Evolutionary conservation across 768 basidiomycete genomes (phyloP), one percentile per base, ranked within the genome.

Genomic region (Suillus subluteus): DNA sequence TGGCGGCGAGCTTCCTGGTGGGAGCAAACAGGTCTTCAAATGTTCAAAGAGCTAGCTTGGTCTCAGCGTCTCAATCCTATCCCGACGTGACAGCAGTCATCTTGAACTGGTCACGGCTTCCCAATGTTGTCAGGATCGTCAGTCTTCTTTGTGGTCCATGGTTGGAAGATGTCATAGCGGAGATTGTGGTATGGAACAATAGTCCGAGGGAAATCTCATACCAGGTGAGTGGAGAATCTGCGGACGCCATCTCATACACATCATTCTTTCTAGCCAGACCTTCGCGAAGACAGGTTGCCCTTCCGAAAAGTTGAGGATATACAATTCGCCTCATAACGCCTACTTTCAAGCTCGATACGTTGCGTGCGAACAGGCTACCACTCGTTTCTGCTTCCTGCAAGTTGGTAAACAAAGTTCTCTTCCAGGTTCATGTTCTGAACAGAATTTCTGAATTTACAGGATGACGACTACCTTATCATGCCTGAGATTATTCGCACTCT

Each of bases 91-190:
- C 87, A 7, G 86, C 84, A 8, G 78, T 91, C 48, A 71, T 91
- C 46, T 78, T 91, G 52, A 91, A 91, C 74, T 91, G 89, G 90
- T 87, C 86, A 59, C 83, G 88, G 21, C 81, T 89, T 30, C 77
- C 82, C 0, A 92, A 91, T 68, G 86, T 91, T 50, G 72, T 83
- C 48, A 80, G 81, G 61, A 87, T 91, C 62, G 80, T 81, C 21
- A 82, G 83, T 30, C 71, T 81, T 30, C 79, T 91, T 16, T 91
- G 89, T 71, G 76, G 74, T 4, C 69, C 81, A 11, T 79, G 76
- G 68, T 74, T 88, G 40, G 75, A 83, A 16, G 78, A 80, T 63
- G 80, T 82, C 11, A 76, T 90, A 32, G 76, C 81, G 16, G 78
- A 81, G 62, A 80, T 90, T 5, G 73, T 85, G 55, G 76, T 90